These are phyloP conservation scores for Cladosporium cucumerinum DNA, from an alignment of 2,329 filamentous ascomycete species.

Conservation along the genomic window DNA sequence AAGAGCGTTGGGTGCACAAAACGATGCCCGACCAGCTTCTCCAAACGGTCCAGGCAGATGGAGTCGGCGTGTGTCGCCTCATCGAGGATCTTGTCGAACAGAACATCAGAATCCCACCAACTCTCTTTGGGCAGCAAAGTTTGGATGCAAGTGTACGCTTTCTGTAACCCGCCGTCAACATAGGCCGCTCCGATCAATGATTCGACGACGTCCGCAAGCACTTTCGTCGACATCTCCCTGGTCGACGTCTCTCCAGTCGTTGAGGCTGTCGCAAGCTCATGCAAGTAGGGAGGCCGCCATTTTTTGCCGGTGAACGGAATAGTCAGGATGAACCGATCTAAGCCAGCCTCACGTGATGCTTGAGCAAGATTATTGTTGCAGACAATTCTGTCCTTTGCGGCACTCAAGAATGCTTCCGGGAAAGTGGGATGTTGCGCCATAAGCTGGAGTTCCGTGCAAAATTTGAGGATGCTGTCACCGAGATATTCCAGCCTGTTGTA, in stretches of 20 bases:
- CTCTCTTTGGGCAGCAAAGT: conserved; percentile 60
- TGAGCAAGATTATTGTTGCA: conserved; percentile 70
- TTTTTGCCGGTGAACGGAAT: conserved; percentile 64
- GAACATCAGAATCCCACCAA: conserved; percentile 21
- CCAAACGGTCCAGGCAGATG: conserved; percentile 50
- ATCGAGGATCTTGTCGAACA: conserved; percentile 17
- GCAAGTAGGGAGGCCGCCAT: conserved; percentile 67
- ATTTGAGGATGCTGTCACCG: conserved; percentile 80
- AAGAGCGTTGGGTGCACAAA: conserved; percentile 69
- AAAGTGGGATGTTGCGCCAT: conserved; percentile 58
- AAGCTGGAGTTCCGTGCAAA: conserved; percentile 65
- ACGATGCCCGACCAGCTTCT: conserved; percentile 65
- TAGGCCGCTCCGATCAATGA: conserved; percentile 76
- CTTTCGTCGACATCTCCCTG: conserved; percentile 65
- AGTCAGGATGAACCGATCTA: conserved; percentile 71
- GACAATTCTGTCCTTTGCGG: conserved; percentile 63
- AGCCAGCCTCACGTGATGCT: conserved; percentile 59
- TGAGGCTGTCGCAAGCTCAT: conserved; percentile 39
- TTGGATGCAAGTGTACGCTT: conserved; percentile 62
- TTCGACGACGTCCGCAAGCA: conserved; percentile 83
- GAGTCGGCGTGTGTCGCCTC: conserved; percentile 46
- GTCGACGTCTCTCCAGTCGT: conserved; percentile 21
- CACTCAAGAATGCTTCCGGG: conserved; percentile 74
- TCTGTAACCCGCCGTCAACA: conserved; percentile 62
- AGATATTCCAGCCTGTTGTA: conserved; percentile 87